Evolutionary conservation across 768 basidiomycete species (phyloP).

Genomic region (Tulasnella calospora): DNA sequence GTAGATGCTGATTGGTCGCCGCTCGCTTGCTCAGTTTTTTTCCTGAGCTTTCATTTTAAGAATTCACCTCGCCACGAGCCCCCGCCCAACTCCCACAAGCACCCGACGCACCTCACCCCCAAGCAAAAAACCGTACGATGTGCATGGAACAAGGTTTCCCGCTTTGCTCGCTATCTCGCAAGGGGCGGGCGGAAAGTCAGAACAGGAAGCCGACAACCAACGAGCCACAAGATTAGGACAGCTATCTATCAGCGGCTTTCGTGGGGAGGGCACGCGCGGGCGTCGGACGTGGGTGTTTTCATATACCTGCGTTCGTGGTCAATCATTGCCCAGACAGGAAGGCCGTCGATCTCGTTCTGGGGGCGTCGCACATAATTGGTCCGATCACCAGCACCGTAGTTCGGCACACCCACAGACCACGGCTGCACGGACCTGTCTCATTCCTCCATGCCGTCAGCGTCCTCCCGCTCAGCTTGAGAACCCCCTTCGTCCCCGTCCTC

Average conservation of each 20-base stretch:
- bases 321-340: background rate
- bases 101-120: background rate
- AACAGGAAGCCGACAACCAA: background rate
- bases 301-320: background rate
- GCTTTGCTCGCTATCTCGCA: background rate
- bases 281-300: conserved; percentile 1
- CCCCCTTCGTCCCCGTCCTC: conserved; percentile 12
- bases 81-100: conserved; percentile 7
- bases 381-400: background rate
- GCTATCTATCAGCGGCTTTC: background rate
- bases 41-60: conserved; percentile 13
- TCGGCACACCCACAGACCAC: background rate
- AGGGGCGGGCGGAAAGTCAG: background rate
- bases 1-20: conserved; percentile 2
- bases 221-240: background rate
- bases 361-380: background rate
- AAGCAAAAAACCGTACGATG: conserved; percentile 16
- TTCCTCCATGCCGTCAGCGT: conserved; percentile 22
- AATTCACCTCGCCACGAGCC: background rate
- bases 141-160: background rate
- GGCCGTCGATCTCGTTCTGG: background rate
- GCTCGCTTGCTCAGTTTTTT: conserved; percentile 10
- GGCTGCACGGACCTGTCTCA: conserved; percentile 1
- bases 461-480: conserved; percentile 14
- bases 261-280: background rate